These are phyloP conservation scores for Ogataea nitratoaversa DNA, from an alignment of 805 yeast genomes.

Conservation along the genomic window DNA sequence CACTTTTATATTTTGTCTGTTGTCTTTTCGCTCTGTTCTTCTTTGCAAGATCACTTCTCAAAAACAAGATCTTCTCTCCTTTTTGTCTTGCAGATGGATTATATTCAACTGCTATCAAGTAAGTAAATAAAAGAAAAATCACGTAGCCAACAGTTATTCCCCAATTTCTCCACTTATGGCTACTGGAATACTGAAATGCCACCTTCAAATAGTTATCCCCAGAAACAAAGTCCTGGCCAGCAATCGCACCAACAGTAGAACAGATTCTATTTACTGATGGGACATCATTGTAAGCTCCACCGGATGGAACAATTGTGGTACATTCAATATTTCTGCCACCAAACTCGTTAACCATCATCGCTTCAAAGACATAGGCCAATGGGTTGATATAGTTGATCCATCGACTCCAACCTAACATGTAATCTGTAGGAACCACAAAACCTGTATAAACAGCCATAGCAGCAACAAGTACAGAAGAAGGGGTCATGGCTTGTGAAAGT, in stretches of 20 bases:
- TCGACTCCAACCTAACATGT: constrained; percentile 60
- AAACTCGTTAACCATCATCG: constrained; percentile 54
- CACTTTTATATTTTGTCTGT: constrained; percentile 6
- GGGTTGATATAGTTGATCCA: constrained; percentile 64
- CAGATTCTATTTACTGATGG: constrained; percentile 13
- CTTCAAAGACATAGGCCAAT: constrained; percentile 51
- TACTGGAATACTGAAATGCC: constrained; percentile 46
- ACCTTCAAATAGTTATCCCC: constrained; percentile 52
- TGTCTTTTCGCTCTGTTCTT: constrained; percentile 24
- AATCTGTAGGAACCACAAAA: constrained; percentile 51
- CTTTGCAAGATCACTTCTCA: constrained; percentile 38
- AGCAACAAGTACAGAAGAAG: constrained; percentile 47
- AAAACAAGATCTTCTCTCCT: constrained; percentile 60
- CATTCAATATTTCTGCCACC: constrained; percentile 40
- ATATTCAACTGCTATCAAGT: constrained; percentile 47
- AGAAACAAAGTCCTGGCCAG: constrained; percentile 45
- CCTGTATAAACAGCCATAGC: constrained; percentile 51
- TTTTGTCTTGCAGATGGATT: constrained; percentile 54
- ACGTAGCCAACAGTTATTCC: constrained; percentile 58
- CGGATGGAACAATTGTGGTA: constrained; percentile 37
- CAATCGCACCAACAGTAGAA: constrained; percentile 46
- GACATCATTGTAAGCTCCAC: constrained; percentile 20
- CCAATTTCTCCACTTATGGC: constrained; percentile 75
- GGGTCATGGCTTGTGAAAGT: constrained; percentile 53
- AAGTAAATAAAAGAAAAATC: constrained; percentile 48